Percentiles rank a stretch among this genome's conserved stretches.
These are phyloP conservation scores for Bremia lactucae DNA, from an alignment of 352 stramenopile genomes.

Conservation along the genomic window DNA sequence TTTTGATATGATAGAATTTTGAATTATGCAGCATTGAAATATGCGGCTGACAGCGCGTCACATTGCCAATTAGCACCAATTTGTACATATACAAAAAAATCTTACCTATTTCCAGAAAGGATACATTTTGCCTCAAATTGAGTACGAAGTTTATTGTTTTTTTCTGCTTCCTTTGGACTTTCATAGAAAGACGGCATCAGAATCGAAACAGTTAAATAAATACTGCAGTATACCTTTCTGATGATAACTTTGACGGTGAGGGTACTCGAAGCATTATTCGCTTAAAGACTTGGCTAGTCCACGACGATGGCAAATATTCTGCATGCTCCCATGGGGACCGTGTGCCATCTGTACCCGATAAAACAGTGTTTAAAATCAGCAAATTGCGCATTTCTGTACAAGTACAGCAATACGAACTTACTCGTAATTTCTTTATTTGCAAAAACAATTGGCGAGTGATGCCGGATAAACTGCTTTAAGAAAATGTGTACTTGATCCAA, in stretches of 20 bases:
- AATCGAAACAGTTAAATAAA: neutral
- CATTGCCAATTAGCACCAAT: too few relatives aligned
- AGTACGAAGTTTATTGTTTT: neutral
- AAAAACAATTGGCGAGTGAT: constrained; percentile 64
- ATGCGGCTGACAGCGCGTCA: too few relatives aligned
- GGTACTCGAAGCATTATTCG: constrained; percentile 37
- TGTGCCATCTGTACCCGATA: constrained; percentile 9
- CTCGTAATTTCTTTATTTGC: constrained; percentile 33
- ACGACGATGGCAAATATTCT: constrained; percentile 53
- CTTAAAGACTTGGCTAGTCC: constrained; percentile 53
- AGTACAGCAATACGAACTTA: constrained; percentile 5
- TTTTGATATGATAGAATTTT: neutral
- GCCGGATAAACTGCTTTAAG: constrained; percentile 54
- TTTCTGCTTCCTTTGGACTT: constrained; percentile 6
- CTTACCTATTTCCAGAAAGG: constrained; percentile 35
- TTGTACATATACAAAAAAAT: neutral
- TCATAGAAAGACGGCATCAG: constrained; percentile 1
- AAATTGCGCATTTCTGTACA: neutral
- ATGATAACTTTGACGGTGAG: neutral
- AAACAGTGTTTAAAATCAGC: neutral
- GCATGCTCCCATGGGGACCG: constrained; percentile 30
- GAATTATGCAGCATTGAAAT: neutral
- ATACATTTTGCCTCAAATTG: constrained; percentile 43
- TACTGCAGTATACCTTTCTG: constrained; percentile 12
- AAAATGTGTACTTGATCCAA: constrained; percentile 53